Evolutionary conservation across 2,329 filamentous ascomycete species (phyloP).

Genomic region (Epicoccum sorghinum): DNA sequence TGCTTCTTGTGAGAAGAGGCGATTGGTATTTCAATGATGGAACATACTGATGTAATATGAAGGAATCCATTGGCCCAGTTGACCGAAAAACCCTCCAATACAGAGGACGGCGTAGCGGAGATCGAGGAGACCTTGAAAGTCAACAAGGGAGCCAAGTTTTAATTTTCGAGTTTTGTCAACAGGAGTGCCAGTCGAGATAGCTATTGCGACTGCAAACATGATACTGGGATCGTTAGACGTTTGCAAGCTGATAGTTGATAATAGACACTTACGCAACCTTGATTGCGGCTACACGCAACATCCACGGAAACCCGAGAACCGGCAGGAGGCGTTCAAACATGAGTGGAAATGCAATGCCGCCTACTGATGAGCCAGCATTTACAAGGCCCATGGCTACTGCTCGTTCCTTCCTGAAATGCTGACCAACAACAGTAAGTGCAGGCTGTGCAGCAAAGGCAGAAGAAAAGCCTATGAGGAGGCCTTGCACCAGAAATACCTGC

Average conservation of each 20-base stretch:
- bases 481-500: slow-evolving; percentile 55
- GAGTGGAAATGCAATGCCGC: slow-evolving; percentile 62
- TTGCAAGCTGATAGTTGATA: slow-evolving; percentile 52
- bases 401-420: slow-evolving; percentile 53
- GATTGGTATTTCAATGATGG: no score
- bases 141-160: slow-evolving; percentile 36
- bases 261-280: slow-evolving; percentile 35
- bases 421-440: slow-evolving; percentile 48
- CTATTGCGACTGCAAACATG: slow-evolving; percentile 52
- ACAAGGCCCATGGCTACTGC: slow-evolving; percentile 53
- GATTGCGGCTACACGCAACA: slow-evolving; percentile 67
- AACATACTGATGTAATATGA: slow-evolving; percentile 47
- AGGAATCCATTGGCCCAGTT: slow-evolving; percentile 41
- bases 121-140: slow-evolving; percentile 44
- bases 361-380: slow-evolving; percentile 48
- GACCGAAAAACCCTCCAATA: slow-evolving; percentile 33
- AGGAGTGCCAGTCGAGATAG: slow-evolving; percentile 37
- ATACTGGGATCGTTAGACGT: slow-evolving; percentile 57
- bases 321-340: slow-evolving; percentile 62
- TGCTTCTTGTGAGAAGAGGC: slow-evolving; percentile 28
- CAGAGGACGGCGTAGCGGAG: slow-evolving; percentile 39
- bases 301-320: slow-evolving; percentile 64
- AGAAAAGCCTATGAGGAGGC: slow-evolving; percentile 52
- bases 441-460: slow-evolving; percentile 51
- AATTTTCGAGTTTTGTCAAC: slow-evolving; percentile 16